Evolutionary conservation across 371 early-diverging fungal species (phyloP), one percentile per base, ranked within the genome.

Genomic region (Batkoa obscura): DNA sequence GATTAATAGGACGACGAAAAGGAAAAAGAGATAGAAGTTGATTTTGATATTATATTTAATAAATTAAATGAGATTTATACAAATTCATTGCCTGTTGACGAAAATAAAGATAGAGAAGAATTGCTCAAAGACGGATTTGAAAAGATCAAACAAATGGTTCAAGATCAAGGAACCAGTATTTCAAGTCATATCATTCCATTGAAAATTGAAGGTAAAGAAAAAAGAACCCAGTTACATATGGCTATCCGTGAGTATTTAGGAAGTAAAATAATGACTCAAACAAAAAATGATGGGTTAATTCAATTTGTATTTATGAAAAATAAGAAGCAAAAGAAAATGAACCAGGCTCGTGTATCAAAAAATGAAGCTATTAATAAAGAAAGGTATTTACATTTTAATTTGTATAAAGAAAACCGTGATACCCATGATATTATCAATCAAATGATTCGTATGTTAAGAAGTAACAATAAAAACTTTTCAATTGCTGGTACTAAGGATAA

Each of bases 401-500:
- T 95, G 62, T 84, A 80, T 67, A 98, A 98, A 64, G 81, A 84
- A 50, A 90, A 91, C 63, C 66, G 71, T 30, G 96, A 95, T 63
- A 91, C 94, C 5, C 83, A 89, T 80, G 84, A 84, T 13, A 83
- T 81, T 1, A 63, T 88, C 56, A 75, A 72, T 43, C 66, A 71
- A 50, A 66, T 89, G 34, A 64, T 84, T 6, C 74, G 67, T 8
- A 51, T 60, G 12, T 51, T 76, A 15, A 60, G 67, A 73, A 74
- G 61, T 43, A 63, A 45, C 15, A 52, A 66, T 0, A 80, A 80
- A 41, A 61, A 65, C 15, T 79, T 96, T 58, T 74, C 89, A 2
- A 87, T 83, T 71, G 93, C 96, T 0, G 99, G 99, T 10, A 98
- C 90, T n/a, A 99, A 99, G 67, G 99, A 99, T 70, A 88, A 86